Percentiles rank a stretch among this genome's conserved stretches.
These are phyloP conservation scores for Medicago ruthenica DNA, from an alignment of 306 rosid species.

Conservation along the genomic window DNA sequence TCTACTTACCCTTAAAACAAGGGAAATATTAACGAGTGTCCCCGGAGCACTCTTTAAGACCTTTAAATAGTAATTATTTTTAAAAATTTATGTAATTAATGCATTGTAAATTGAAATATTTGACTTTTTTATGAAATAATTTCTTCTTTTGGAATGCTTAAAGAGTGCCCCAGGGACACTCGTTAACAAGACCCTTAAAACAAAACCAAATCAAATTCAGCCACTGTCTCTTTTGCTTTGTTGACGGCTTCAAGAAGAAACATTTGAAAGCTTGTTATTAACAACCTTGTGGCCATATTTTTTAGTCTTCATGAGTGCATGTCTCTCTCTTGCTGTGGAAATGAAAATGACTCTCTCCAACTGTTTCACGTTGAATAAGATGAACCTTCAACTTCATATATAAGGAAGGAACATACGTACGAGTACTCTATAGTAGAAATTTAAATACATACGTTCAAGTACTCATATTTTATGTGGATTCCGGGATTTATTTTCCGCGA, in stretches of 20 bases:
- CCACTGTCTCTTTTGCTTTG: background rate
- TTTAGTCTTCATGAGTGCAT: background rate
- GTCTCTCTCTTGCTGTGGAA: constrained; percentile 39
- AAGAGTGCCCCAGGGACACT: too few species aligned
- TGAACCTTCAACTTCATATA: constrained; percentile 24
- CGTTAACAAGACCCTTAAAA: constrained; percentile 60
- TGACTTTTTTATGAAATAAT: too few species aligned
- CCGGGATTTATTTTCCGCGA: too few species aligned
- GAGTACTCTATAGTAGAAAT: constrained; percentile 9
- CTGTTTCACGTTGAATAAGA: constrained; percentile 14
- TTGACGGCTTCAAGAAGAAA: constrained; percentile 52
- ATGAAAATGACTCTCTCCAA: constrained; percentile 39
- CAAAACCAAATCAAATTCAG: constrained; percentile 2
- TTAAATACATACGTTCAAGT: too few species aligned
- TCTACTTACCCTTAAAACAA: constrained; percentile 58
- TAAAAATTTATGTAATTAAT: too few species aligned
- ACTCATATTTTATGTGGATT: too few species aligned
- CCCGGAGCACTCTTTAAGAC: too few species aligned
- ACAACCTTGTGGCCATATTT: constrained; percentile 39
- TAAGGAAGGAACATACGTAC: background rate
- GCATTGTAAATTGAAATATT: too few species aligned
- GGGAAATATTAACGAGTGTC: too few species aligned
- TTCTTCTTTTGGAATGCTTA: too few species aligned
- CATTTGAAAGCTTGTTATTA: constrained; percentile 48
- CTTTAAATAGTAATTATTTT: too few species aligned